Percentiles rank a stretch among this genome's conserved stretches.
These are phyloP conservation scores for Sporothrix variecibatus DNA, from an alignment of 2,329 filamentous ascomycete species.

Conservation along the genomic window DNA sequence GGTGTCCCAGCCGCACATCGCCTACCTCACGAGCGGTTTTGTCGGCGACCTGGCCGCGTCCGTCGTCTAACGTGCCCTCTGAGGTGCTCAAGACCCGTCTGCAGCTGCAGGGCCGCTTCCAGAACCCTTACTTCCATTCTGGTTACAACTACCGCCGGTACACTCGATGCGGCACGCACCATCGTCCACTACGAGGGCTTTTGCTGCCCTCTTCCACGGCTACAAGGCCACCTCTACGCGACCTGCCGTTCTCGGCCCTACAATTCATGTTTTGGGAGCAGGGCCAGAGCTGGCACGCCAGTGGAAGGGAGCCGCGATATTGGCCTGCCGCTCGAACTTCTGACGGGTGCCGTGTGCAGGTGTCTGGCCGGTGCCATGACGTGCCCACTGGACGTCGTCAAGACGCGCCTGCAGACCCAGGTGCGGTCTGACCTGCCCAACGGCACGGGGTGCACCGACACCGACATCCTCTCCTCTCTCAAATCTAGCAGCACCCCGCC, in stretches of 20 bases:
- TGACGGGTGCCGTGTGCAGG: slow-evolving; percentile 89
- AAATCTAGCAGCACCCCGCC: slow-evolving; percentile 24
- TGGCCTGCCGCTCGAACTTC: slow-evolving; percentile 78
- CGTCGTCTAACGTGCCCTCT: slow-evolving; percentile 92
- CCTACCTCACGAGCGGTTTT: slow-evolving; percentile 89
- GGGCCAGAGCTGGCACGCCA: slow-evolving; percentile 77
- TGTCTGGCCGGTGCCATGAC: slow-evolving; percentile 89
- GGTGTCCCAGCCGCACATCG: slow-evolving; percentile 77
- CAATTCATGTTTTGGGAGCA: slow-evolving; percentile 99
- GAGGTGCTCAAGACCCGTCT: slow-evolving; percentile 97
- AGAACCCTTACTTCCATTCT: slow-evolving; percentile 90
- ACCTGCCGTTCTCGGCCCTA: slow-evolving; percentile 91
- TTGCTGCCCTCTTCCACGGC: slow-evolving; percentile 87
- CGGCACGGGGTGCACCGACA: neutral
- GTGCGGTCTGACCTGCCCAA: slow-evolving; percentile 50
- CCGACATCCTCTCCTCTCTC: slow-evolving; percentile 13
- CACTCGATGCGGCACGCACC: slow-evolving; percentile 78
- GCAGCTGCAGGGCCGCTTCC: slow-evolving; percentile 90
- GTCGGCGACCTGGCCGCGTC: slow-evolving; percentile 90
- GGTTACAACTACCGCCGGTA: slow-evolving; percentile 93
- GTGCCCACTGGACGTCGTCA: slow-evolving; percentile 95
- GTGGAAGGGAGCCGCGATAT: slow-evolving; percentile 83
- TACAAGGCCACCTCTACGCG: slow-evolving; percentile 97
- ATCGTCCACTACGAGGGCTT: slow-evolving; percentile 81
- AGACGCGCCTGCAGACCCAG: slow-evolving; percentile 94